A percentile compares a stretch with the other conserved stretches of the same genome.
Conservation (phyloP, 345 rosid genomes). For the Citrus sinensis region DVS_A1.0 CM039163.1:9307001-9307500, state of each 20-base stretch:
- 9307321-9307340: constrained; percentile 36
- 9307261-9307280: neutral
- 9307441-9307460: constrained; percentile 29
- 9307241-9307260: neutral
- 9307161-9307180: neutral
- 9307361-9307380: constrained; percentile 54
- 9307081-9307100: neutral
- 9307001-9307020: constrained; percentile 38
- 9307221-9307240: neutral
- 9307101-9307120: neutral
- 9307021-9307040: constrained; percentile 51
- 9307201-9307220: neutral
- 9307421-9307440: constrained; percentile 69
- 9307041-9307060: neutral
- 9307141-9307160: neutral
- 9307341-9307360: constrained; percentile 50
- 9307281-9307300: neutral
- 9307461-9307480: constrained; percentile 66
- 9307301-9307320: constrained; percentile 56
- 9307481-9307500: constrained; percentile 39
- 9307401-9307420: constrained; percentile 75
- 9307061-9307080: neutral
- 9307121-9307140: neutral
- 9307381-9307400: constrained; percentile 73
- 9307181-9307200: neutral